A percentile compares a stretch with the other conserved stretches of the same genome.
phyloP scores from a whole-genome alignment of 1,139 yeast species.

The Debaryomycetaceae sp. region DNA sequence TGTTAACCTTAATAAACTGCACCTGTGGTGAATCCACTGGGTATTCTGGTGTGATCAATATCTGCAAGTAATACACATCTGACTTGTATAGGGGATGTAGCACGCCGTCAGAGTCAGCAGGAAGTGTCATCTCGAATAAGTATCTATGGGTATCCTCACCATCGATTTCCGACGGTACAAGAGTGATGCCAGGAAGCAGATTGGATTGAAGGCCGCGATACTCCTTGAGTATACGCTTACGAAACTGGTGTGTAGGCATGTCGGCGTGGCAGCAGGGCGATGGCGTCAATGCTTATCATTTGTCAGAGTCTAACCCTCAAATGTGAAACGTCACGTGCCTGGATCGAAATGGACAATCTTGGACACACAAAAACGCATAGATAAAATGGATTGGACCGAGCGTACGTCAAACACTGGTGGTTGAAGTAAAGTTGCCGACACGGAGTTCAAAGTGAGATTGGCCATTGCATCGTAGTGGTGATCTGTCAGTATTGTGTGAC shows the following conservation, averaged over 20 bases:
- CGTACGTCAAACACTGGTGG: no score
- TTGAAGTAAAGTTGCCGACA: no score
- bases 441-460: no score
- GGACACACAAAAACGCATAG: neutral
- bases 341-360: neutral
- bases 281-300: neutral
- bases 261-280: no score
- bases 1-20: constrained; percentile 33
- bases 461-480: no score
- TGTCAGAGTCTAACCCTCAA: neutral
- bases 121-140: constrained; percentile 23
- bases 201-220: constrained; percentile 20
- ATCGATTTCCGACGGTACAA: constrained; percentile 20
- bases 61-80: constrained; percentile 21
- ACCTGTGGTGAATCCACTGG: constrained; percentile 68
- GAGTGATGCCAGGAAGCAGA: constrained; percentile 25
- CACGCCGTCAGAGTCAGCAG: constrained; percentile 32
- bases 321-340: neutral
- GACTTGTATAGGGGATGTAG: constrained; percentile 12
- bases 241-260: constrained; percentile 31
- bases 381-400: constrained; percentile 1
- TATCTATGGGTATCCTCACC: constrained; percentile 20
- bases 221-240: constrained; percentile 42
- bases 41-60: constrained; percentile 44
- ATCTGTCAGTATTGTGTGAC: no score